These are phyloP conservation scores for Colletotrichum filicis DNA, from an alignment of 2,329 filamentous ascomycete species.

Conservation along the genomic window DNA sequence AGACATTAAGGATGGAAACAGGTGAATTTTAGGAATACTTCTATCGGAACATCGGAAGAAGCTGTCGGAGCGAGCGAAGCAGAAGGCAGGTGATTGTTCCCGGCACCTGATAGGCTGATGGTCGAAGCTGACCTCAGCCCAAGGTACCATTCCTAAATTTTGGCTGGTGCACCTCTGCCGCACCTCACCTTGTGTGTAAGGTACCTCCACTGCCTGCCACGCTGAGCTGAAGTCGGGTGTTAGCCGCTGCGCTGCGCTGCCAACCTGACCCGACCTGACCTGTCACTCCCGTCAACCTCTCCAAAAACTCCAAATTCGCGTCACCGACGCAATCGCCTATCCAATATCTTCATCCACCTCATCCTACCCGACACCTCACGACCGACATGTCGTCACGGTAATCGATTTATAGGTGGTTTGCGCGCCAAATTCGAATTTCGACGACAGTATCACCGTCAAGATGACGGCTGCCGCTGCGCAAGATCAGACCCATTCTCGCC, in stretches of 20 bases:
- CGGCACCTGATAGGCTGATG: conserved; percentile 23
- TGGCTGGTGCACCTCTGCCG: conserved; percentile 4
- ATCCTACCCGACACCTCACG: conserved; percentile 20
- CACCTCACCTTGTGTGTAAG: not conserved
- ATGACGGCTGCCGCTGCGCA: conserved; percentile 31
- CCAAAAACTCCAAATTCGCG: conserved; percentile 35
- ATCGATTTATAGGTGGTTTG: conserved; percentile 21
- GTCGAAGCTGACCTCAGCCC: conserved; percentile 29
- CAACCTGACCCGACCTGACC: conserved; percentile 10
- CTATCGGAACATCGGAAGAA: not conserved
- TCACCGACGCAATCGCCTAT: conserved; percentile 31
- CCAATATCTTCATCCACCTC: conserved; percentile 10
- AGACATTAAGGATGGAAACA: no score
- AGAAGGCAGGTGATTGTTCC: not conserved
- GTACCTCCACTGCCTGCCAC: not conserved
- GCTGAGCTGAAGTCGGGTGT: conserved; percentile 12
- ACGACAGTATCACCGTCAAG: conserved; percentile 8
- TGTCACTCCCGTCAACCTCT: conserved; percentile 28
- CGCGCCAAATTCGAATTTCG: conserved; percentile 12
- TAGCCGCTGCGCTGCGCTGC: conserved; percentile 6
- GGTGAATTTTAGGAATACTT: not conserved
- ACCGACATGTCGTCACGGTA: conserved; percentile 30
- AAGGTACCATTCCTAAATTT: conserved; percentile 31
- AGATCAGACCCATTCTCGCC: conserved; percentile 22
- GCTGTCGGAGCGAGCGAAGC: not conserved